Evolutionary conservation across 139 green algal genomes (phyloP), one percentile per base, ranked within the genome.

Genomic region (Volvox africanus): DNA sequence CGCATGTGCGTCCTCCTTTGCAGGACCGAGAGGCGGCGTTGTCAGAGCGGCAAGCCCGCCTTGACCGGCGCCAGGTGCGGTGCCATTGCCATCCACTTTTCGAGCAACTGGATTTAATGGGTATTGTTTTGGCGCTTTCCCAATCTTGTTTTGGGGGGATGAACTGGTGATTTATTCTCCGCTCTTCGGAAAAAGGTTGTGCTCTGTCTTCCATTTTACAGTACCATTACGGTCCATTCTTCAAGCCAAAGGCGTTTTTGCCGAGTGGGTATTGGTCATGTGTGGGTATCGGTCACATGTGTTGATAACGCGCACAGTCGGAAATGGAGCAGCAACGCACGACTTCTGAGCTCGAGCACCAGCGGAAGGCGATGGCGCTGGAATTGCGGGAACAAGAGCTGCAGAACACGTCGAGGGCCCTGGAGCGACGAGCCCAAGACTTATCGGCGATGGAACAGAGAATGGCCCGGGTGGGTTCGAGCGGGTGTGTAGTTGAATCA

Each of bases 381-480:
- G 87, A 91, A 32, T 22, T 91, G 33, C 61, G 87, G 0, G 87
- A 91, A 35, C 76, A 85, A 33, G 87, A 91, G 26, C 3, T 86
- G 75, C 69, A 90, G 86, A 83, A 76, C 30, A 75, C 30, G 5
- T 18, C 20, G 2, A 73, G 86, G 20, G 28, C 30, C 6, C 73
- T 90, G 33, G 87, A 91, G 76, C 61, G 87, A 18, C 76, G 87
- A 9, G 61, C 87, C 0, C 76, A 85, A 28, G 87, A 91, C 2
- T 14, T 91, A 24, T 36, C 76, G 2, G 33, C 2, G 5, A 17
- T 6, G 0, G 87, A 91, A 61, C 76, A 86, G 14, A 35, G 76
- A 0, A 24, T 80, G 1, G 61, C 87, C 1, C 21, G 87, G 87
- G 87, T 91, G 35, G 19, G 87, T 24, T 19, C 2, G 0, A 20